phyloP scores from a whole-genome alignment of 345 rosid genomes.

The Angophora floribunda region DNA sequence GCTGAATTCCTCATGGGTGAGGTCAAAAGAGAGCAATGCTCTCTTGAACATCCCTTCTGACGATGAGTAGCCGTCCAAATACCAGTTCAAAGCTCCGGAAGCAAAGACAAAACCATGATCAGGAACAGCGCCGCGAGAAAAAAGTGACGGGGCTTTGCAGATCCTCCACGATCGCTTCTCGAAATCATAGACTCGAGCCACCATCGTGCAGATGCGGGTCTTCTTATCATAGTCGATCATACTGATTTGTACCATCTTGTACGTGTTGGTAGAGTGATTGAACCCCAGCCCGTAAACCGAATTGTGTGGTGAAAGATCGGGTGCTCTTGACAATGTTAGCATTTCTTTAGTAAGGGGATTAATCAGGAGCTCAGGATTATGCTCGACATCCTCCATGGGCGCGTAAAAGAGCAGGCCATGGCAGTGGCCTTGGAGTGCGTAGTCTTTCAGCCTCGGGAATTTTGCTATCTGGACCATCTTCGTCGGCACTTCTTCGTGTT shows the following conservation, averaged over 20 bases:
- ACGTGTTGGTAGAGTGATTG: not conserved
- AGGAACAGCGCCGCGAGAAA: not conserved
- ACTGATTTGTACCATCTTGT: not conserved
- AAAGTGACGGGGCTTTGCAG: not conserved
- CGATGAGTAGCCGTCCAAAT: not conserved
- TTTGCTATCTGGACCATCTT: not conserved
- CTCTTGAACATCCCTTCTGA: not conserved
- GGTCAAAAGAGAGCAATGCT: not conserved
- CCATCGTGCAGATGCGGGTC: not conserved
- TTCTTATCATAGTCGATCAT: not conserved
- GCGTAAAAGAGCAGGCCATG: not conserved
- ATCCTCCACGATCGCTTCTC: not conserved
- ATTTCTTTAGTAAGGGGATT: not conserved
- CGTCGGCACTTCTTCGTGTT: not conserved
- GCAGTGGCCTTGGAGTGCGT: not conserved
- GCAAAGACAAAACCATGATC: not conserved
- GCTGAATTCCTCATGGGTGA: not conserved
- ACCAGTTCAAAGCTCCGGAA: not conserved
- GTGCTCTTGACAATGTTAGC: not conserved
- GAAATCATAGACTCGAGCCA: not conserved
- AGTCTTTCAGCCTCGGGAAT: not conserved
- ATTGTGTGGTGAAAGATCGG: not conserved
- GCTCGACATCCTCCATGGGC: not conserved
- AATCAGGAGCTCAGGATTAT: not conserved
- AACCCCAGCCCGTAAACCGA: not conserved